Base-by-base conservation (phyloP, 2,329 filamentous ascomycete genomes). In the Ceratocystis albifundus region DNA sequence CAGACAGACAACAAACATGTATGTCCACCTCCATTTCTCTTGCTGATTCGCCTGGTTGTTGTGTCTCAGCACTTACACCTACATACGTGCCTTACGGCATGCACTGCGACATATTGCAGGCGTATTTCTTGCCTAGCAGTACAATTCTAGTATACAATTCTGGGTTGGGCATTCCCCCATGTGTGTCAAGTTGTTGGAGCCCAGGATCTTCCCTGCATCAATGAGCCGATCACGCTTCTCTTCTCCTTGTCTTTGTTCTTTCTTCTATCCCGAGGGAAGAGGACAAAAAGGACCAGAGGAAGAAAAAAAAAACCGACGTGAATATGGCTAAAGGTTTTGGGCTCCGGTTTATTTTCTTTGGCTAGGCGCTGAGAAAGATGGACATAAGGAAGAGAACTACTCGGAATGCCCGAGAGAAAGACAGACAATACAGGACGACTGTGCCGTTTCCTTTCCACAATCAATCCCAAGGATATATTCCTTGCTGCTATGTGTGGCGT, bases 341-440 rank as follows among this genome's bases (percentile, higher is more conserved):
- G 48, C 17, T 50, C 48, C 48, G 48, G 48, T 50, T 50, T 50
- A 50, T 50, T 50, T 50, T 50, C 48, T 50, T 50, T 50, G 17
- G 46, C 36, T 41, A 41, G 36, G 36, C 36, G 36, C 10, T 15
- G 46, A 4, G 20, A 22, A 48, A 22, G 46, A 48, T 48, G 46
- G 48, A 10, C 20, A 25, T 50, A 20, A 50, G 48, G 48, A 50
- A 50, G 48, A 50, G 48, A 50, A 50, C 22, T 25, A 50, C 2
- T 20, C 48, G 48, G 48, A 12, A 50, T 50, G 48, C 6, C 48
- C 48, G 48, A 50, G 20, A 20, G 48, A 12, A 41, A 41, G 36
- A 41, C 36, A 41, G 36, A 3, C 36, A 41, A 12, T 10, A 41
- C 10, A 41, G 36, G 36, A 41, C 36, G 36, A 41, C 36, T 41